phyloP scores from a whole-genome alignment of 1,139 yeast genomes.

The Lipomyces yarrowii region DNA sequence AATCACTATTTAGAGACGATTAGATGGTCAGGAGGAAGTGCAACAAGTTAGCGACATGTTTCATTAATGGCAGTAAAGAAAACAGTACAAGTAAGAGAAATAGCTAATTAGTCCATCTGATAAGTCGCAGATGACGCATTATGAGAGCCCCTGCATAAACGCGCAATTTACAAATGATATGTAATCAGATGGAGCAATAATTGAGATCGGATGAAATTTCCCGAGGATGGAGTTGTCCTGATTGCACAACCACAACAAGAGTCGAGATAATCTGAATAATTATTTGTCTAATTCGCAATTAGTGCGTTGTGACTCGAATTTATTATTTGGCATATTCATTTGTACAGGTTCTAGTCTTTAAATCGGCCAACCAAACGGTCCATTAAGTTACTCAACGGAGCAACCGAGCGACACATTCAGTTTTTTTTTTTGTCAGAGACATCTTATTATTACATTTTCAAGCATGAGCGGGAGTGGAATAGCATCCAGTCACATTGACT shows the following conservation, averaged over 20 bases:
- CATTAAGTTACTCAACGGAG: too few relatives aligned
- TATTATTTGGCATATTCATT: too few relatives aligned
- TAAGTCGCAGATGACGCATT: background rate
- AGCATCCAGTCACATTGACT: constrained; percentile 37
- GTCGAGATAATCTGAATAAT: background rate
- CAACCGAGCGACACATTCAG: too few relatives aligned
- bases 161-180: background rate
- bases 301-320: too few relatives aligned
- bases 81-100: background rate
- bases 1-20: background rate
- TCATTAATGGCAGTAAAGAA: background rate
- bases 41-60: background rate
- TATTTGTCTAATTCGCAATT: background rate
- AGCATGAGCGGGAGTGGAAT: constrained; percentile 9
- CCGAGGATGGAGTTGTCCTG: background rate
- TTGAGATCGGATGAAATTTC: background rate
- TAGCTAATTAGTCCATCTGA: background rate
- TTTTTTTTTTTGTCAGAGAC: too few relatives aligned
- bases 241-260: background rate
- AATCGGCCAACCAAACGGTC: too few relatives aligned
- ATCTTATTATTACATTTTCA: background rate
- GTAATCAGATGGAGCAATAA: background rate
- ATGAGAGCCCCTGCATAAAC: background rate
- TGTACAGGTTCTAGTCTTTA: too few relatives aligned
- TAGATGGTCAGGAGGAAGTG: background rate